Evolutionary conservation across 441 rosid genomes (phyloP).

Genomic region (Viola pubescens): DNA sequence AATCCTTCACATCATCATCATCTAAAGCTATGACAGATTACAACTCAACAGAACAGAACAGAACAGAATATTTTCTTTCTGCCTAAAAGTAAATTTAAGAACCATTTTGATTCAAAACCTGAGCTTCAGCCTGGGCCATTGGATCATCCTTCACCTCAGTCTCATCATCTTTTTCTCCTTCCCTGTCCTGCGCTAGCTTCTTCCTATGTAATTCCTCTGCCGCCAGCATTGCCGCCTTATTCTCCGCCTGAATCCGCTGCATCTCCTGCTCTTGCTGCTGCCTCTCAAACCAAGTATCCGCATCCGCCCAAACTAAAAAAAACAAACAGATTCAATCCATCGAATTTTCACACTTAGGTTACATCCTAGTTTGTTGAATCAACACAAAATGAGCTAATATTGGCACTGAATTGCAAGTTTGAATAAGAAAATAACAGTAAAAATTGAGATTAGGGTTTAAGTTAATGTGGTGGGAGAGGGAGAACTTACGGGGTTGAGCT

Average conservation of each 20-base stretch:
- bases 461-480: background rate
- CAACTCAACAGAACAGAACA: background rate
- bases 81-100: conserved; percentile 12
- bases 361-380: too few species aligned
- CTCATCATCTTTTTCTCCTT: conserved; percentile 86
- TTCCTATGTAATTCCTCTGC: conserved; percentile 92
- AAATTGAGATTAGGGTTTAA: background rate
- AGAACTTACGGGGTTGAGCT: conserved; percentile 82
- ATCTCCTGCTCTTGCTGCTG: conserved; percentile 89
- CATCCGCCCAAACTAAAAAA: conserved; percentile 88
- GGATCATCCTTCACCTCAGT: conserved; percentile 54
- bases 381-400: too few species aligned
- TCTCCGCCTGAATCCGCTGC: conserved; percentile 71
- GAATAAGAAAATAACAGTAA: background rate
- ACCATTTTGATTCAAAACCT: conserved; percentile 34
- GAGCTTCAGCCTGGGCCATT: conserved; percentile 73
- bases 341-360: background rate
- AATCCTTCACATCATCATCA: background rate
- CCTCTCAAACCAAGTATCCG: conserved; percentile 93
- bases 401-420: background rate
- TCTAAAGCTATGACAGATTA: background rate
- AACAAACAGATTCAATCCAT: conserved; percentile 5
- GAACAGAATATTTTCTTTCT: background rate
- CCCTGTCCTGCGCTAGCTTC: conserved; percentile 66
- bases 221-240: conserved; percentile 69